phyloP scores from a whole-genome alignment of 257 asterid species.

The Petunia secreta region DNA sequence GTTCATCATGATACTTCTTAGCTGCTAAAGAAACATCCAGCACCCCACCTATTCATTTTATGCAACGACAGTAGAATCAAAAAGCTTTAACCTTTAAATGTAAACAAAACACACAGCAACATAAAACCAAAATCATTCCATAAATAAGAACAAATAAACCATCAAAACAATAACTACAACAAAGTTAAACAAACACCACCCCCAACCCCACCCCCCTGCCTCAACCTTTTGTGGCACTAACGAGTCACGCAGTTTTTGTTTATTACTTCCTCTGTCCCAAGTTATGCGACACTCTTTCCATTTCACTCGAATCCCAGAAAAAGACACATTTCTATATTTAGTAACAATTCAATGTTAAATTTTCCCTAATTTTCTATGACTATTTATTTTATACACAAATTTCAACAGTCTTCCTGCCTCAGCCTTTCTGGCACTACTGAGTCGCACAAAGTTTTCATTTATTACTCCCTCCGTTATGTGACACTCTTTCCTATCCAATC shows the following conservation, averaged over 20 bases:
- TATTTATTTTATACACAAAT: too few relatives aligned
- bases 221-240: not conserved
- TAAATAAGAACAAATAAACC: not conserved
- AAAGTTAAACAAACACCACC: not conserved
- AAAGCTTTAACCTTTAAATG: constrained; percentile 10
- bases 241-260: not conserved
- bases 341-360: too few relatives aligned
- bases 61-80: constrained; percentile 29
- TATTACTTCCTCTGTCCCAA: not conserved
- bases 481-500: too few relatives aligned
- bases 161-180: not conserved
- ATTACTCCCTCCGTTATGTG: too few relatives aligned
- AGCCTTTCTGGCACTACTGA: too few relatives aligned
- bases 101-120: not conserved
- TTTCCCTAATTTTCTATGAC: too few relatives aligned
- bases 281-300: too few relatives aligned
- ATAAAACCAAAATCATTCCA: not conserved
- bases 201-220: not conserved
- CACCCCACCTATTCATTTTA: constrained; percentile 63
- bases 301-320: too few relatives aligned
- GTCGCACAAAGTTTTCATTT: too few relatives aligned
- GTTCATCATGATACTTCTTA: constrained; percentile 58
- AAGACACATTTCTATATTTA: too few relatives aligned
- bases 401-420: too few relatives aligned
- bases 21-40: constrained; percentile 73